Conservation (phyloP, 257 asterid species). For the Buddleja alternifolia region DNA sequence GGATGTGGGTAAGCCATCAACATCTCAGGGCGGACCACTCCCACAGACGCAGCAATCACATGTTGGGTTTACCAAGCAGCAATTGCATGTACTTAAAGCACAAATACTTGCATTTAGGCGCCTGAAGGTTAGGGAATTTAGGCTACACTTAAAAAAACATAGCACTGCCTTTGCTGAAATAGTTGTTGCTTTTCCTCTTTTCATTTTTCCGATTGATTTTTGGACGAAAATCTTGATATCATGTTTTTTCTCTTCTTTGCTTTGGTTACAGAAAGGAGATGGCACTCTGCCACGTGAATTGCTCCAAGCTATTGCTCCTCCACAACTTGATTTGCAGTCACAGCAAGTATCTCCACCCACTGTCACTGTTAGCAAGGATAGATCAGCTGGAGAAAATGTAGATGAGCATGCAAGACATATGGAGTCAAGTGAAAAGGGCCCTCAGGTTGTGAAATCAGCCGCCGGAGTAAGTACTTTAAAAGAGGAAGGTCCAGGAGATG, state of each 20-base stretch:
- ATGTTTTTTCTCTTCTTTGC: constrained; percentile 27
- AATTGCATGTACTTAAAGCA: constrained; percentile 93
- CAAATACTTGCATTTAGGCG: constrained; percentile 99
- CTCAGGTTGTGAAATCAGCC: constrained; percentile 44
- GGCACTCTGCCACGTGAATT: constrained; percentile 86
- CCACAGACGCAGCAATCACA: constrained; percentile 52
- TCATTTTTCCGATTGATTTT: constrained; percentile 18
- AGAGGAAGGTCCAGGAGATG: constrained; percentile 65
- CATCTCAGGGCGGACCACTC: constrained; percentile 56
- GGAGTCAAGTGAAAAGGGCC: constrained; percentile 63
- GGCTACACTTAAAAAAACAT: constrained; percentile 12
- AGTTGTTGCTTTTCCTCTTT: constrained; percentile 15
- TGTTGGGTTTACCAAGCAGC: constrained; percentile 90
- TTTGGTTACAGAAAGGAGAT: constrained; percentile 83
- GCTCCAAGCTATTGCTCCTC: constrained; percentile 90
- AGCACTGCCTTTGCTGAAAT: constrained; percentile 21
- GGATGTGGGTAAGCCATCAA: constrained; percentile 54
- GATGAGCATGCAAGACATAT: constrained; percentile 56
- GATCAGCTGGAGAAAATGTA: constrained; percentile 47
- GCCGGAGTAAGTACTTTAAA: constrained; percentile 46
- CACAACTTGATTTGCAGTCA: constrained; percentile 70
- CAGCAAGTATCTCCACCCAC: constrained; percentile 54
- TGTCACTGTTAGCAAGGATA: constrained; percentile 58
- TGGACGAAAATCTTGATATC: constrained; percentile 6
- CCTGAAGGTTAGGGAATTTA: constrained; percentile 68